These are phyloP conservation scores for Trichoderma lentiforme DNA, from an alignment of 2,329 filamentous ascomycete species.

Conservation along the genomic window DNA sequence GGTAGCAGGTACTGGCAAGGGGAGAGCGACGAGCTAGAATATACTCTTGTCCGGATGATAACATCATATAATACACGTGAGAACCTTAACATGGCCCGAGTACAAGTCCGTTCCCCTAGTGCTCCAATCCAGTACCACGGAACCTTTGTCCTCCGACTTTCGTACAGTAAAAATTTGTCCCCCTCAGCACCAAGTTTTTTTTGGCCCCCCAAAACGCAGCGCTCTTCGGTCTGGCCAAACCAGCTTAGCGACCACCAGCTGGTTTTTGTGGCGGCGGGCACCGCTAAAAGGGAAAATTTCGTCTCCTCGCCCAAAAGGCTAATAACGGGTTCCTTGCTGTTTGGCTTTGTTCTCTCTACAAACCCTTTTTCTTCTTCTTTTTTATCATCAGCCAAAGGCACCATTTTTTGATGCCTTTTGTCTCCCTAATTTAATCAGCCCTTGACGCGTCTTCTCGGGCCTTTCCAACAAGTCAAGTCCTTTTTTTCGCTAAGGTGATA, in stretches of 20 bases:
- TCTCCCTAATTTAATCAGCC: conserved; percentile 7
- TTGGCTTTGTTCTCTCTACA: not conserved
- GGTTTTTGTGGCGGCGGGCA: conserved; percentile 11
- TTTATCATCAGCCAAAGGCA: not conserved
- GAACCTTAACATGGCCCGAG: not conserved
- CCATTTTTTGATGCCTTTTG: not conserved
- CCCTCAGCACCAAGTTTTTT: not conserved
- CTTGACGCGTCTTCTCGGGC: not conserved
- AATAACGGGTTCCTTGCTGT: not conserved
- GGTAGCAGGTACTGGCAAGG: not conserved
- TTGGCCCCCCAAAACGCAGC: not conserved
- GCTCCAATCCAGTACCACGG: not conserved
- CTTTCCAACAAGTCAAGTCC: not conserved
- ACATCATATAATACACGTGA: accelerated
- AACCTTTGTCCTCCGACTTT: not conserved
- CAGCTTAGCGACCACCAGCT: conserved; percentile 12
- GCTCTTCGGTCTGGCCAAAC: not conserved
- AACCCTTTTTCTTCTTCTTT: not conserved
- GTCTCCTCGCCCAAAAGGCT: not conserved
- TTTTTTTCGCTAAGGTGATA: conserved; percentile 14
- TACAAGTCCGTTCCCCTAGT: not conserved
- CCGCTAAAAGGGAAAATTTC: conserved; percentile 9
- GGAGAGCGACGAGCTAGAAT: not conserved
- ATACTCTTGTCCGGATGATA: not conserved
- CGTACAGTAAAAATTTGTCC: not conserved